Conservation (phyloP, 148 eudicot genomes). For the Rhododendron ovatum region DNA sequence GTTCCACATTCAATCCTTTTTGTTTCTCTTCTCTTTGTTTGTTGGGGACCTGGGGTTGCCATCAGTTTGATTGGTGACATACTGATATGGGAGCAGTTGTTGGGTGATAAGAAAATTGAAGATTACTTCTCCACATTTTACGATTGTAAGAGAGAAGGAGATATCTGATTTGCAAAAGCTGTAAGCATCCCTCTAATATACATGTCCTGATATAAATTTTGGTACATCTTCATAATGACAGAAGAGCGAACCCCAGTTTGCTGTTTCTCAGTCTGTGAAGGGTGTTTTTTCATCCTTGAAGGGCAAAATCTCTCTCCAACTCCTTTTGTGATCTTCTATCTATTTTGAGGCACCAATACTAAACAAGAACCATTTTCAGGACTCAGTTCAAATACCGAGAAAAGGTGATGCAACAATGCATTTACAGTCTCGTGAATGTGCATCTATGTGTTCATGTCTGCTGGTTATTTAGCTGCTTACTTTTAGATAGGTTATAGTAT, state of each 20-base stretch:
- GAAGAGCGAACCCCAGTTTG: neutral
- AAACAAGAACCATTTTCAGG: conserved; percentile 70
- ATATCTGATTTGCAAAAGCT: neutral
- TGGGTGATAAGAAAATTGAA: neutral
- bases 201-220: neutral
- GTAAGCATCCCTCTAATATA: neutral
- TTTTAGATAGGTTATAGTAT: neutral
- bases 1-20: neutral
- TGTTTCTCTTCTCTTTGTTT: neutral
- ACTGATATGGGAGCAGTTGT: neutral
- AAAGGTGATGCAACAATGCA: conserved; percentile 46
- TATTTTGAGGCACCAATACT: neutral
- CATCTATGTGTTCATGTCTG: conserved; percentile 2
- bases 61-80: neutral
- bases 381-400: conserved; percentile 52
- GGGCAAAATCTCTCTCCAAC: neutral
- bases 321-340: neutral
- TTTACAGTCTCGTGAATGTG: conserved; percentile 50
- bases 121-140: neutral
- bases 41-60: neutral
- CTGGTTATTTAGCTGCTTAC: conserved; percentile 1
- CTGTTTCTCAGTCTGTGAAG: neutral
- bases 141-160: neutral
- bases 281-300: neutral
- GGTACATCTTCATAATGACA: neutral